Evolutionary conservation across 495 filamentous ascomycete species (phyloP).

Genomic region (Aspergillus mulundensis): DNA sequence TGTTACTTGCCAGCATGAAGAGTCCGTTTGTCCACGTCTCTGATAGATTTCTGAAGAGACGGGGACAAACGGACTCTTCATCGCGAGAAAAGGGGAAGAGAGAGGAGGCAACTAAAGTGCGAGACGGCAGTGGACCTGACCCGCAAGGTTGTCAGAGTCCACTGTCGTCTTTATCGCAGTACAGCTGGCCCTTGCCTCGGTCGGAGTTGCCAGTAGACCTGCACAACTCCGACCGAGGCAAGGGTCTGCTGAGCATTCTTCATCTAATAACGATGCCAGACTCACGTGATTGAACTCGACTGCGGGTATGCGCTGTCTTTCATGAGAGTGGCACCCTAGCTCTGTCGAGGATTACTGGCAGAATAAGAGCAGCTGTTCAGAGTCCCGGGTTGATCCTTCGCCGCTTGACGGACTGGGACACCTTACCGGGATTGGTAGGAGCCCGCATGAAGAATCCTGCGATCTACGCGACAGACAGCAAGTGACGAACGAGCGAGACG

Average conservation of each 20-base stretch:
- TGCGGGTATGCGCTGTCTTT: slow-evolving; percentile 18
- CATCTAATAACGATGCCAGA: neutral
- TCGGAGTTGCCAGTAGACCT: too few relatives aligned
- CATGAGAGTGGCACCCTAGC: neutral
- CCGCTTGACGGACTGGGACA: neutral
- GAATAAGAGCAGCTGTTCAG: neutral
- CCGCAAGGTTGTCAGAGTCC: too few relatives aligned
- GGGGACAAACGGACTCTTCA: neutral
- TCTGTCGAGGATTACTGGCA: neutral
- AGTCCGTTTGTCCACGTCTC: neutral
- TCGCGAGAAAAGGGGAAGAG: neutral
- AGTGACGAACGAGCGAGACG: neutral
- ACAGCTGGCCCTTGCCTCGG: too few relatives aligned
- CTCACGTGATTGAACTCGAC: slow-evolving; percentile 21
- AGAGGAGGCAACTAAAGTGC: neutral
- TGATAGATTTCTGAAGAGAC: neutral
- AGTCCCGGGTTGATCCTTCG: neutral
- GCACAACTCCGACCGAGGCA: too few relatives aligned
- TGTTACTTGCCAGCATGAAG: too few relatives aligned
- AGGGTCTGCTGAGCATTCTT: too few relatives aligned
- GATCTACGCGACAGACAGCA: neutral
- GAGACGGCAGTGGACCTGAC: too few relatives aligned
- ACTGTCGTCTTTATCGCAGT: too few relatives aligned
- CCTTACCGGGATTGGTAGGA: neutral
- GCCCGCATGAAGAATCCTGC: neutral